A percentile compares a stretch with the other conserved stretches of the same genome.
phyloP scores from a whole-genome alignment of 768 basidiomycete species.

The Crepidotus variabilis region DNA sequence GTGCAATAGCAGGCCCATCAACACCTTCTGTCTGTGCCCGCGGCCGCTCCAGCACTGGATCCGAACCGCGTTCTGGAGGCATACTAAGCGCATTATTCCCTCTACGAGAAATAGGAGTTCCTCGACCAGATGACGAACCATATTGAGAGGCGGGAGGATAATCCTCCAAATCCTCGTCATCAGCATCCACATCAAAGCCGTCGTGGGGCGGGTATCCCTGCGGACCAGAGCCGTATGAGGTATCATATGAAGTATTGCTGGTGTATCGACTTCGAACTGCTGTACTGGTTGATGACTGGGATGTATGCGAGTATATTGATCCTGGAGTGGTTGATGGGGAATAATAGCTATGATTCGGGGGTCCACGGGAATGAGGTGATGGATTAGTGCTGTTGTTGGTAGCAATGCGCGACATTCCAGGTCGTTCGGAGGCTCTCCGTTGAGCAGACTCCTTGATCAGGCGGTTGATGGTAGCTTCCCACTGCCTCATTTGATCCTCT shows the following conservation, averaged over 20 bases:
- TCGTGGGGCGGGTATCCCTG: conserved; percentile 59
- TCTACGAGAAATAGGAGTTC: conserved; percentile 65
- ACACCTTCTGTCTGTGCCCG: conserved; percentile 69
- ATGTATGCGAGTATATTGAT: conserved; percentile 29
- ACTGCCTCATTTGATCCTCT: conserved; percentile 89
- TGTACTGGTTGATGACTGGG: conserved; percentile 16
- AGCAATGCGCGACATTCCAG: conserved; percentile 47
- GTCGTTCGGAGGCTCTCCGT: conserved; percentile 64
- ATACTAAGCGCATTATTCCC: conserved; percentile 50
- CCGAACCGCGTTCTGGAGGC: conserved; percentile 53
- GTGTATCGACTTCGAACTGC: conserved; percentile 16
- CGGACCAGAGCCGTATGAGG: conserved; percentile 36
- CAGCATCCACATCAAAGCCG: conserved; percentile 70
- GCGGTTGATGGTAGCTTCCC: conserved; percentile 87
- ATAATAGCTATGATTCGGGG: conserved; percentile 28
- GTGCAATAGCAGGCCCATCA: conserved; percentile 57
- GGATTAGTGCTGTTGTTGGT: conserved; percentile 48
- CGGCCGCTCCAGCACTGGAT: conserved; percentile 46
- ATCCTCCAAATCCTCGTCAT: conserved; percentile 76
- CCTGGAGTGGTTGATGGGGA: conserved; percentile 23
- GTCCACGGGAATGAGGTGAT: conserved; percentile 28
- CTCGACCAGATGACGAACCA: conserved; percentile 58
- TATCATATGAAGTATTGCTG: conserved; percentile 24
- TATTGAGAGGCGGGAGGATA: conserved; percentile 48
- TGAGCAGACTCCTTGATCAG: conserved; percentile 77